Evolutionary conservation across 345 rosid genomes (phyloP).

Genomic region (Pistacia integerrima): DNA sequence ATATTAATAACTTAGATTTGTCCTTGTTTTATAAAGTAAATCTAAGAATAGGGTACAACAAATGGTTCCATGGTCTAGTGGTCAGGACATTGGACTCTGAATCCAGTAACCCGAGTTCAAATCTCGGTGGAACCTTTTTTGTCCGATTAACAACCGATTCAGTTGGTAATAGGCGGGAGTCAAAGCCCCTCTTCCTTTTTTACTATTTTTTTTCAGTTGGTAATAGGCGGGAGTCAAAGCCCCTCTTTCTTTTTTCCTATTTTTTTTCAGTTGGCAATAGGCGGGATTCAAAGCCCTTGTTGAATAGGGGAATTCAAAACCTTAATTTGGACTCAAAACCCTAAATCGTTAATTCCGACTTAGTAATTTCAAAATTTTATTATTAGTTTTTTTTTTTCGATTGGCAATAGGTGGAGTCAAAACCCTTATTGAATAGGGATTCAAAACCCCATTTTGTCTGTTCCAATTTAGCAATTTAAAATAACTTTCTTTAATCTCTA

Average conservation of each 20-base stretch:
- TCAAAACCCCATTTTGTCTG: slow-evolving; percentile 21
- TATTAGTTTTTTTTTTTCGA: no score
- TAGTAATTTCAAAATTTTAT: no score
- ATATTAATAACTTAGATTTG: no score
- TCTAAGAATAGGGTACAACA: no score
- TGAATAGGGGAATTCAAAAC: no score
- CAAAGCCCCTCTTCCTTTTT: background rate
- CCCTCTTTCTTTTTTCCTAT: background rate
- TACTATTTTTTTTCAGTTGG: background rate
- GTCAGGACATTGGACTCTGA: slow-evolving; percentile 98
- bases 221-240: background rate
- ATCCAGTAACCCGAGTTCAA: slow-evolving; percentile 99
- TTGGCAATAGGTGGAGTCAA: background rate
- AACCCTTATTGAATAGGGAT: slow-evolving; percentile 20
- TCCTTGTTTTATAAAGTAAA: no score
- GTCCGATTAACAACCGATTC: no score
- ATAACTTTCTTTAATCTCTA: background rate
- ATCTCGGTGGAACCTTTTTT: slow-evolving; percentile 79
- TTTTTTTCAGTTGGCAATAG: background rate
- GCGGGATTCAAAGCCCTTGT: background rate
- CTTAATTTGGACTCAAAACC: no score
- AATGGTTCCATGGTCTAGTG: slow-evolving; percentile 80
- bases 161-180: no score
- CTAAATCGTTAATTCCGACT: no score
- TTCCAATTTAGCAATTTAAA: background rate